Conservation (phyloP, 2,329 filamentous ascomycete genomes). For the Epichloe festucae region DNA sequence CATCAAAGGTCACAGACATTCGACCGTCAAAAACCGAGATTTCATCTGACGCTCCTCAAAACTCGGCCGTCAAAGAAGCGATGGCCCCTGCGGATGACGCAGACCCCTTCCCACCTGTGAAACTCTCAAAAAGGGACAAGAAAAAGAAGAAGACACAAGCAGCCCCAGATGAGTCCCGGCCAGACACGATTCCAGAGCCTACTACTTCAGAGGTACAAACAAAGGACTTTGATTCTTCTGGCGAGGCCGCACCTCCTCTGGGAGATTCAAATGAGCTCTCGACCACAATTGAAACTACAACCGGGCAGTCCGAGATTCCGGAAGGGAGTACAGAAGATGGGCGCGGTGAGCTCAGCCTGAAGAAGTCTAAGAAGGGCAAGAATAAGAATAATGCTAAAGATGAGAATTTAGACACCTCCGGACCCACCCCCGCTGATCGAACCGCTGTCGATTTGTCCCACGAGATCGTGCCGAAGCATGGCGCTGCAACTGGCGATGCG, state of each 20-base stretch:
- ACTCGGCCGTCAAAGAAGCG: not conserved
- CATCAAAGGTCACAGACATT: not conserved
- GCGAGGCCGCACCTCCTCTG: not conserved
- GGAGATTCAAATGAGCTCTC: constrained; percentile 7
- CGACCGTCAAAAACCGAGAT: not conserved
- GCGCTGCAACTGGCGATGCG: not conserved
- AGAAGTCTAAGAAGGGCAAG: constrained; percentile 19
- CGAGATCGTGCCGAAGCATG: not conserved
- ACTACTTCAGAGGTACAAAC: not conserved
- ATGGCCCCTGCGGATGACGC: not conserved
- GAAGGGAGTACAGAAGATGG: constrained; percentile 17
- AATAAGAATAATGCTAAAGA: constrained; percentile 22
- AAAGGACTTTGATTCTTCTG: not conserved
- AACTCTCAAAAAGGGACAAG: constrained; percentile 22
- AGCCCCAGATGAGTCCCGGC: constrained; percentile 8
- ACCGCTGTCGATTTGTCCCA: not conserved
- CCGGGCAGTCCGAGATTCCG: constrained; percentile 5
- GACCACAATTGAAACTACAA: constrained; percentile 2
- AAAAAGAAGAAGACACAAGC: constrained; percentile 21
- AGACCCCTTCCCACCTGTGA: constrained; percentile 10
- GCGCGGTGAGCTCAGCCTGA: constrained; percentile 17
- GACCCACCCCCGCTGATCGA: constrained; percentile 10
- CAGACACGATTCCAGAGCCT: constrained; percentile 2
- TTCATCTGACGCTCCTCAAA: not conserved
- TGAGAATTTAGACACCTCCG: constrained; percentile 16